These are phyloP conservation scores for Postia placenta DNA, from an alignment of 768 basidiomycete genomes.

Conservation along the genomic window DNA sequence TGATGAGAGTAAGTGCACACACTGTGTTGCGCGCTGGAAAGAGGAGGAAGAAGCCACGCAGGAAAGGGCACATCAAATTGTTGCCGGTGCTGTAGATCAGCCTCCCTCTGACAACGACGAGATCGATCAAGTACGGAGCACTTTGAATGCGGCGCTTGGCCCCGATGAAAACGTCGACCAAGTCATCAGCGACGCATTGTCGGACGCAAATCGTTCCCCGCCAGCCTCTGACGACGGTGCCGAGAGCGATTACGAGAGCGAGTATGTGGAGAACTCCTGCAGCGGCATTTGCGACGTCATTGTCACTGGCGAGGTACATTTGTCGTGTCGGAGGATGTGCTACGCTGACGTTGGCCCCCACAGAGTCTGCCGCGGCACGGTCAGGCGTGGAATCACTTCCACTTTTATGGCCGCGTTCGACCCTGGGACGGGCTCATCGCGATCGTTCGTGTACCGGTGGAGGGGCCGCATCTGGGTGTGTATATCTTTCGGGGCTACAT, in stretches of 20 bases:
- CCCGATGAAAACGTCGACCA: constrained; percentile 7
- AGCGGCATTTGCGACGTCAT: constrained; percentile 54
- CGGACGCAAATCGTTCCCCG: not conserved
- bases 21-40: constrained; percentile 8
- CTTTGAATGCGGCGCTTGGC: constrained; percentile 5
- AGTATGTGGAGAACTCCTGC: constrained; percentile 28
- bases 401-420: constrained; percentile 31
- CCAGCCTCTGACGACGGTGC: constrained; percentile 4
- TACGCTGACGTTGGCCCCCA: not conserved
- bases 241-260: not conserved
- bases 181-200: constrained; percentile 5
- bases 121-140: not conserved
- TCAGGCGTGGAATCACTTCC: constrained; percentile 27
- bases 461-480: constrained; percentile 8
- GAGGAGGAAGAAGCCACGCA: constrained; percentile 5
- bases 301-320: constrained; percentile 49
- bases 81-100: not conserved
- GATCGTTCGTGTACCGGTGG: constrained; percentile 22
- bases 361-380: constrained; percentile 41
- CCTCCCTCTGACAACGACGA: not conserved
- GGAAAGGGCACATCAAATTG: constrained; percentile 3
- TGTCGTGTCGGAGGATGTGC: not conserved
- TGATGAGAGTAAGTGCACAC: constrained; percentile 31
- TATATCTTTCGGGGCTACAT: constrained; percentile 66
- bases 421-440: constrained; percentile 32